Evolutionary conservation across 139 green algal species (phyloP), one percentile per base, ranked within the genome.

Genomic region (Haematococcus lacustris): DNA sequence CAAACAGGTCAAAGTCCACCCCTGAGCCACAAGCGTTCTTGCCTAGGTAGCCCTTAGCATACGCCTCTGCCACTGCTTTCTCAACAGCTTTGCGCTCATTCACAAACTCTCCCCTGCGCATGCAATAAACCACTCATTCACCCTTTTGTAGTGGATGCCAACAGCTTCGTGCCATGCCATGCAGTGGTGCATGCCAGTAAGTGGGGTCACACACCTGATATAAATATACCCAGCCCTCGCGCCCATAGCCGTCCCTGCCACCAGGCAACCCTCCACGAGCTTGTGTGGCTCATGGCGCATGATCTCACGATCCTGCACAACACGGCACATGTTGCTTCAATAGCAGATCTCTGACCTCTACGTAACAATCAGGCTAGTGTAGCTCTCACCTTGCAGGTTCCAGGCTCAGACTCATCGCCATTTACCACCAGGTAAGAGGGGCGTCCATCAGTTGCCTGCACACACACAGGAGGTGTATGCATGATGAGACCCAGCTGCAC

Each of bases 221-320:
- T 98, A 98, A 65, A 99, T 98, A 87, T 98, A 98, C 5, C 84
- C 88, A 1, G 84, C 88, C 6, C 92, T 80, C 26, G 94, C 94
- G 47, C 93, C 81, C 93, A 98, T 97, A 66, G 73, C 82, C 40
- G 82, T 77, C 0, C 94, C 94, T 0, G 94, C 95, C 50, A 99
- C 92, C 37, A 99, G 80, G 82, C 93, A 97, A 51, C 95, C 95
- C 85, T 99, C 94, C 38, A 99, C 80, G 60, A 99, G 91, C 87
- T 98, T 98, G 83, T 98, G 93, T 33, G 93, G 93, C 79, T 98
- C 93, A 82, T 98, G 89, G 35, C 93, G 79, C 89, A 98, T 96
- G 79, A 98, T 98, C 82, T 98, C 92, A 0, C 93, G 80, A 83
- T 98, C 95, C 85, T 72, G 41, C 40, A 34, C 43, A 53, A 53